phyloP scores from a whole-genome alignment of 2,329 filamentous ascomycete species.

The Furcasterigmium furcatum region DNA sequence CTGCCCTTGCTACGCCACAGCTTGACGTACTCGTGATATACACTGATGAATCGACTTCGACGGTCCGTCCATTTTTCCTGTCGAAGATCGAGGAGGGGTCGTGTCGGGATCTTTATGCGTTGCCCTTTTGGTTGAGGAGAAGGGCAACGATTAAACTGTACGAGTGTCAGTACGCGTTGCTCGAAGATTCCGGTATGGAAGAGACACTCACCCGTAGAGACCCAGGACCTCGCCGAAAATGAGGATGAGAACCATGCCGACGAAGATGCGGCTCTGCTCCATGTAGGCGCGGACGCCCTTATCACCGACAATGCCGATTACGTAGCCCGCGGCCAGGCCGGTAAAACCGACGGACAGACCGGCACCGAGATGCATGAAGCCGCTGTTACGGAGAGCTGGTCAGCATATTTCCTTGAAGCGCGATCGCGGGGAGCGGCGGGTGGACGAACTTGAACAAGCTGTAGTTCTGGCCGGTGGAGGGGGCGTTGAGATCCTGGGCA shows the following conservation, averaged over 20 bases:
- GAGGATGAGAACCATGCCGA: slow-evolving; percentile 96
- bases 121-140: slow-evolving; percentile 86
- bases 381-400: slow-evolving; percentile 46
- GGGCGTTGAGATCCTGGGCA: slow-evolving; percentile 80
- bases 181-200: not conserved
- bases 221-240: slow-evolving; percentile 98
- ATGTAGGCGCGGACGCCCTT: slow-evolving; percentile 92
- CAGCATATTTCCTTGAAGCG: slow-evolving; percentile 7
- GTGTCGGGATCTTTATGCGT: slow-evolving; percentile 41
- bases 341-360: slow-evolving; percentile 90
- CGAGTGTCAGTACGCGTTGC: not conserved
- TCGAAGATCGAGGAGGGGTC: not conserved
- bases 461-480: slow-evolving; percentile 61
- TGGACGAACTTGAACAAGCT: slow-evolving; percentile 74
- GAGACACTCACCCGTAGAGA: slow-evolving; percentile 77
- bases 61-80: not conserved
- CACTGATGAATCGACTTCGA: not conserved
- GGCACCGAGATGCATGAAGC: slow-evolving; percentile 90
- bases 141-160: slow-evolving; percentile 84
- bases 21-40: not conserved
- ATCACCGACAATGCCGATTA: slow-evolving; percentile 94
- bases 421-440: not conserved
- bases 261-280: slow-evolving; percentile 92
- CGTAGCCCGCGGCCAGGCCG: slow-evolving; percentile 90
- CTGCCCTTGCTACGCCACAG: not conserved